phyloP scores from a whole-genome alignment of 2,329 filamentous ascomycete genomes.

The Pestalotiopsis sp. region DNA sequence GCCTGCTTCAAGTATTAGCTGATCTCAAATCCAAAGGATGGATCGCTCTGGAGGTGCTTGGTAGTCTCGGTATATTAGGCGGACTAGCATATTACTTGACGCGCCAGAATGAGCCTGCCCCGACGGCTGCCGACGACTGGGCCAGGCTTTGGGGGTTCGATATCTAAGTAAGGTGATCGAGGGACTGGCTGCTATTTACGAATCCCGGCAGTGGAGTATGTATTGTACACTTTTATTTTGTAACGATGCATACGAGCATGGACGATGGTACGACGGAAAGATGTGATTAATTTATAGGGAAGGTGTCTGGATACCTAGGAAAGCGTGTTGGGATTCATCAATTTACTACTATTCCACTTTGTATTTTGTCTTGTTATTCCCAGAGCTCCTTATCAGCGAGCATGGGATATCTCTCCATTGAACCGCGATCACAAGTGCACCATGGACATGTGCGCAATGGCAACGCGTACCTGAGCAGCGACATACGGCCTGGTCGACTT shows the following conservation, averaged over 20 bases:
- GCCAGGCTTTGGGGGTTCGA: constrained; percentile 28
- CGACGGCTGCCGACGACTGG: constrained; percentile 30
- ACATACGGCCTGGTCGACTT: too few relatives aligned
- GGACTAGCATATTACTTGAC: constrained; percentile 68
- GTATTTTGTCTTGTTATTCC: too few relatives aligned
- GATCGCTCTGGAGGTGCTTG: constrained; percentile 72
- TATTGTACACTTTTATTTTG: neutral
- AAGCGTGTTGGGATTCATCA: neutral
- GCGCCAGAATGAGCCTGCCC: constrained; percentile 17
- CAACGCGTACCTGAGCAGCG: too few relatives aligned
- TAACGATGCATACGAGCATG: neutral
- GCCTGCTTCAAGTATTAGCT: constrained; percentile 71
- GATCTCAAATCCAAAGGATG: constrained; percentile 67
- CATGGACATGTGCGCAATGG: too few relatives aligned
- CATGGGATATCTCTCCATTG: too few relatives aligned
- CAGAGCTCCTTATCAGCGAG: too few relatives aligned
- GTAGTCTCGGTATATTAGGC: constrained; percentile 74
- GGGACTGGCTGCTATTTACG: neutral
- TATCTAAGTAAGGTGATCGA: constrained; percentile 18
- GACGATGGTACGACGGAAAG: neutral
- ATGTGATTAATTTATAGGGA: neutral
- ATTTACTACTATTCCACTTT: too few relatives aligned
- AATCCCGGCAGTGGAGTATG: too few relatives aligned
- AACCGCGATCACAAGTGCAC: too few relatives aligned
- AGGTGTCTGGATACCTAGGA: neutral